Evolutionary conservation across 176 grass and related monocot genomes (phyloP).

Genomic region (Phoenix dactylifera): DNA sequence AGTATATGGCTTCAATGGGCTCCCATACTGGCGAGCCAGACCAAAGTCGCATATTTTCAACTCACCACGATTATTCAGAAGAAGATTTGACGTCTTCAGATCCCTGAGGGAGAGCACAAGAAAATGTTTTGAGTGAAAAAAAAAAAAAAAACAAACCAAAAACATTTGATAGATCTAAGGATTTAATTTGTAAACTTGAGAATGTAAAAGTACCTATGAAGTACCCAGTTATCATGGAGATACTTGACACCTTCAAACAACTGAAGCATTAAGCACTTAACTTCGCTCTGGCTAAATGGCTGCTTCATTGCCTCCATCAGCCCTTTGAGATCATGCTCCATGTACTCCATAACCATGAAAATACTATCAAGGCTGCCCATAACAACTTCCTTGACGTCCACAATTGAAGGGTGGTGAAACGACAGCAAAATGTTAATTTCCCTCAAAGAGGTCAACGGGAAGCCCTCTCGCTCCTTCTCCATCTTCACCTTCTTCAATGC

Average conservation of each 20-base stretch:
- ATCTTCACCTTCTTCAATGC: constrained; percentile 26
- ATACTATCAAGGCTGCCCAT: constrained; percentile 22
- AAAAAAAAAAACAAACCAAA: background rate
- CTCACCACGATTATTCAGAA: constrained; percentile 86
- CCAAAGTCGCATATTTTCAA: constrained; percentile 98
- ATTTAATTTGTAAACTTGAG: too few species aligned
- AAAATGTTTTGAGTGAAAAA: background rate
- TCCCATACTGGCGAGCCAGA: constrained; percentile 86
- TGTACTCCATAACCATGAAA: constrained; percentile 29
- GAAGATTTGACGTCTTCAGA: constrained; percentile 90
- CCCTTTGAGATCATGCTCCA: constrained; percentile 28
- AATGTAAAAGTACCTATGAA: constrained; percentile 18
- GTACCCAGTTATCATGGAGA: constrained; percentile 27
- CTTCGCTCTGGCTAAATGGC: constrained; percentile 25
- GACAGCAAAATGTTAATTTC: constrained; percentile 25
- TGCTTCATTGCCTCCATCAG: constrained; percentile 21
- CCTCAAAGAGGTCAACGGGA: constrained; percentile 21
- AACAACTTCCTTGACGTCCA: constrained; percentile 29
- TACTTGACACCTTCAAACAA: constrained; percentile 20
- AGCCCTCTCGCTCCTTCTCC: constrained; percentile 22
- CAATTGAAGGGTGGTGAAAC: constrained; percentile 29
- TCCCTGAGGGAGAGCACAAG: constrained; percentile 25
- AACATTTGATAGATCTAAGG: background rate
- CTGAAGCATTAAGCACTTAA: constrained; percentile 28
- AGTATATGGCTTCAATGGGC: constrained; percentile 83